A percentile compares a stretch with the other conserved stretches of the same genome.
These are phyloP conservation scores for Phytophthora sojae DNA, from an alignment of 352 stramenopile genomes.

Conservation along the genomic window DNA sequence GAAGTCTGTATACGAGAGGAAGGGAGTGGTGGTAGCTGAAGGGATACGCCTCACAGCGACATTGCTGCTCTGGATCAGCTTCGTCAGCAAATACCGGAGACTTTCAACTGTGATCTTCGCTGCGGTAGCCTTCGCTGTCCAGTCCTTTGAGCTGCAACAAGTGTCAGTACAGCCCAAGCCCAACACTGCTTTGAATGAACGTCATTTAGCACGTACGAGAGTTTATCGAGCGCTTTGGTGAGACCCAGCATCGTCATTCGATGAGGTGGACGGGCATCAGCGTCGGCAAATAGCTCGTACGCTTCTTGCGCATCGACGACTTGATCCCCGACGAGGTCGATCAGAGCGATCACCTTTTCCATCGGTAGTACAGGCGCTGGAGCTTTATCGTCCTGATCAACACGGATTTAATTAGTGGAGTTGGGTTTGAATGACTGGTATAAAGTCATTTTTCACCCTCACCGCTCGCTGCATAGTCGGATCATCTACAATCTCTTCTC, in stretches of 20 bases:
- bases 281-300: slow-evolving; percentile 53
- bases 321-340: slow-evolving; percentile 71
- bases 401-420: neutral
- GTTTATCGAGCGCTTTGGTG: slow-evolving; percentile 46
- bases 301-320: slow-evolving; percentile 64
- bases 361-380: slow-evolving; percentile 29
- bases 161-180: neutral
- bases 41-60: slow-evolving; percentile 44
- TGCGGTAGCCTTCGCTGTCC: neutral
- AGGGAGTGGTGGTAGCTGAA: slow-evolving; percentile 37
- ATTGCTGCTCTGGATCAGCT: slow-evolving; percentile 43
- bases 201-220: slow-evolving; percentile 40
- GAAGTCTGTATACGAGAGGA: slow-evolving; percentile 76
- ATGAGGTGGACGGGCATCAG: slow-evolving; percentile 15
- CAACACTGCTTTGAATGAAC: too few relatives aligned
- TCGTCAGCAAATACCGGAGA: slow-evolving; percentile 50
- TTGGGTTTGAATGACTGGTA: neutral
- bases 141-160: slow-evolving; percentile 12
- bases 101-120: slow-evolving; percentile 32
- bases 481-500: neutral
- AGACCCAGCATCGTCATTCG: slow-evolving; percentile 61
- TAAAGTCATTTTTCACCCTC: neutral
- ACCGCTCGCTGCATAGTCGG: neutral
- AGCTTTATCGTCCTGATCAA: neutral
- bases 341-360: slow-evolving; percentile 58